Conservation (phyloP, 2,329 filamentous ascomycete species). For the Mariannaea elegans region DNA sequence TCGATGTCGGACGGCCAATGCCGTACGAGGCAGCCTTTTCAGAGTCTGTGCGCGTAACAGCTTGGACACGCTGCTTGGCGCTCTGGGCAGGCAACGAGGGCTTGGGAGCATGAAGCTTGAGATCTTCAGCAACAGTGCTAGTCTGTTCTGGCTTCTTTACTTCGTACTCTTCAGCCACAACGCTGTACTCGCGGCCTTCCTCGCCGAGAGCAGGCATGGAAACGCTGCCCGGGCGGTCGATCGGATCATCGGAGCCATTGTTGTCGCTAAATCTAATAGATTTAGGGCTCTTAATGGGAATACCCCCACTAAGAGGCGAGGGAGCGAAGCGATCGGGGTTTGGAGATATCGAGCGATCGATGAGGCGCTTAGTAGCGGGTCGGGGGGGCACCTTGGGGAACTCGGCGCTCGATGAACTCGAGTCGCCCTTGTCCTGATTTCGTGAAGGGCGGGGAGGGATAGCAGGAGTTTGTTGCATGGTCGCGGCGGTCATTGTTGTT, state of each 20-base stretch:
- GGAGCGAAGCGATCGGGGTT: conserved; percentile 81
- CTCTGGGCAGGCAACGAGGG: conserved; percentile 83
- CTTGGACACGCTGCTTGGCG: conserved; percentile 83
- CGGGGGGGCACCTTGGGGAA: conserved; percentile 82
- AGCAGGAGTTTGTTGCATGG: conserved; percentile 59
- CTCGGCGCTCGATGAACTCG: conserved; percentile 36
- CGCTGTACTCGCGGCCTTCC: conserved; percentile 89
- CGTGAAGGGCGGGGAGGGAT: conserved; percentile 66
- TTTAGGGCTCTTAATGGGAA: conserved; percentile 57
- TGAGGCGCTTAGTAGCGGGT: conserved; percentile 72
- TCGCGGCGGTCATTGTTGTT: conserved; percentile 58
- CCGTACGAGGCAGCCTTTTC: conserved; percentile 84
- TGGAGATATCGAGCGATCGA: conserved; percentile 79
- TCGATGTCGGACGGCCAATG: conserved; percentile 71
- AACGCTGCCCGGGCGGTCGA: conserved; percentile 77
- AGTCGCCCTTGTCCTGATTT: conserved; percentile 56
- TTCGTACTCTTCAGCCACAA: conserved; percentile 54
- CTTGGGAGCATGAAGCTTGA: conserved; percentile 89
- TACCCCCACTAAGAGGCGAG: conserved; percentile 83
- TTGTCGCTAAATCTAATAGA: conserved; percentile 47
- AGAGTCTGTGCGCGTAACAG: conserved; percentile 92
- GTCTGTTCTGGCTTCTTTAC: conserved; percentile 73
- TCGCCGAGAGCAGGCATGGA: conserved; percentile 86
- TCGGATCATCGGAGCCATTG: conserved; percentile 50
- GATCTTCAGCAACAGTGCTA: conserved; percentile 78